Evolutionary conservation across 306 rosid genomes (phyloP), one percentile per base, ranked within the genome.

Genomic region (Quercus alba): DNA sequence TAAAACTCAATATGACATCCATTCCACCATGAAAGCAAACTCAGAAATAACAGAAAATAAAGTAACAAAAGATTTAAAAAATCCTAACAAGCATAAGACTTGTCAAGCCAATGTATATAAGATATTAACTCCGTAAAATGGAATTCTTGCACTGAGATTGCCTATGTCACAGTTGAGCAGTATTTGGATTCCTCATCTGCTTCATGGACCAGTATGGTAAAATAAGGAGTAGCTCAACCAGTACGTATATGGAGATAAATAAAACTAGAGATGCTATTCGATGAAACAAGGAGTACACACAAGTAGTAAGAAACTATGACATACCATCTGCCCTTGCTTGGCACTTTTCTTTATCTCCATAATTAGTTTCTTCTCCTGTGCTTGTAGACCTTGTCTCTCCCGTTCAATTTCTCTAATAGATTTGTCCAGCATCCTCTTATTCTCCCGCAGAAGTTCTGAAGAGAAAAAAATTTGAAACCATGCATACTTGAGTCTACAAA

Each of bases 311-410:
- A 77, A 62, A 80, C 74, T 49, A 58, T 2, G 38, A 54, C 88
- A 30, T 75, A 95, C 99, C 99, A 95, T 95, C 86, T 95, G 99
- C 71, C 99, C 99, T 87, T 95, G 99, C 79, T 95, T 95, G 56
- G 99, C 99, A 78, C 96, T 93, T 88, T 95, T 95, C 93, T 95
- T 95, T 78, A 95, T 95, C 91, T 95, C 99, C 31, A 54, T 21
- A 82, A 95, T 95, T 75, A 95, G 85, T 80, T 95, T 95, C 93
- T 95, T 95, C 91, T 95, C 99, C 49, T 91, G 99, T 33, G 91
- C 4, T 80, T 95, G 99, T 77, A 95, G 91, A 21, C 90, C 86
- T 83, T 90, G 96, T 81, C 98, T 88, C 87, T 95, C 99, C 57
- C 99, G 91, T 80, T 95, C 99, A 74, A 95, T 95, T 83, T 95